phyloP scores from a whole-genome alignment of 306 rosid genomes.

The Dryas alaskensis region DNA sequence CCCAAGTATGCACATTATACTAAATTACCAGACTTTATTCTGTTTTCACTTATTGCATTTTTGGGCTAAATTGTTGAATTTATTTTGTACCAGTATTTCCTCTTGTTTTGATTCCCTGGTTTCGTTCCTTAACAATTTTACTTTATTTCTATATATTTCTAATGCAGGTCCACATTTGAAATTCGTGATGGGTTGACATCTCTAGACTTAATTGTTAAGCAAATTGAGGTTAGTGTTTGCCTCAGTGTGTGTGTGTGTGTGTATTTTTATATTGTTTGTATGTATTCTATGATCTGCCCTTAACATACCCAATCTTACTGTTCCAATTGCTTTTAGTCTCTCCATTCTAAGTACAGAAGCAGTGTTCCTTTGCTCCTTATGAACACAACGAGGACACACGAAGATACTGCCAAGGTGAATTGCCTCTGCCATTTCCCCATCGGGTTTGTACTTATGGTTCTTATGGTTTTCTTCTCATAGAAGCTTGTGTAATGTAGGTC shows the following conservation, averaged over 20 bases:
- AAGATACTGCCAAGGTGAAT: constrained; percentile 52
- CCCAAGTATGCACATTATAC: constrained; percentile 45
- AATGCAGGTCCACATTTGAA: constrained; percentile 48
- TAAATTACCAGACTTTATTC: neutral
- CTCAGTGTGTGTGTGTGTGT: neutral
- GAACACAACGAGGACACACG: constrained; percentile 44
- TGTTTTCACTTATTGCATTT: neutral
- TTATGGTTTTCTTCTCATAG: constrained; percentile 30
- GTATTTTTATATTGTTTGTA: neutral
- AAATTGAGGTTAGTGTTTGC: constrained; percentile 52
- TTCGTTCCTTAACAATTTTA: neutral
- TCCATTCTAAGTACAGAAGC: constrained; percentile 54
- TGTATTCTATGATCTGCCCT: constrained; percentile 9
- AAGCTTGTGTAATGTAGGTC: constrained; percentile 36
- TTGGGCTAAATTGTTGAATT: neutral
- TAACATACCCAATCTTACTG: constrained; percentile 6
- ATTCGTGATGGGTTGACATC: constrained; percentile 48
- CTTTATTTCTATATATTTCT: constrained; percentile 6
- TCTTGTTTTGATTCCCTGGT: constrained; percentile 4
- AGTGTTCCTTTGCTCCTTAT: constrained; percentile 59
- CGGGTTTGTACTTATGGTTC: constrained; percentile 13
- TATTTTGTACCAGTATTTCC: neutral
- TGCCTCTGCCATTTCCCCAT: constrained; percentile 24
- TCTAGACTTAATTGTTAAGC: constrained; percentile 55
- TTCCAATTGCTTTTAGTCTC: constrained; percentile 43